These are phyloP conservation scores for Carex kokanica DNA, from an alignment of 176 grass and related monocot genomes.

Conservation along the genomic window DNA sequence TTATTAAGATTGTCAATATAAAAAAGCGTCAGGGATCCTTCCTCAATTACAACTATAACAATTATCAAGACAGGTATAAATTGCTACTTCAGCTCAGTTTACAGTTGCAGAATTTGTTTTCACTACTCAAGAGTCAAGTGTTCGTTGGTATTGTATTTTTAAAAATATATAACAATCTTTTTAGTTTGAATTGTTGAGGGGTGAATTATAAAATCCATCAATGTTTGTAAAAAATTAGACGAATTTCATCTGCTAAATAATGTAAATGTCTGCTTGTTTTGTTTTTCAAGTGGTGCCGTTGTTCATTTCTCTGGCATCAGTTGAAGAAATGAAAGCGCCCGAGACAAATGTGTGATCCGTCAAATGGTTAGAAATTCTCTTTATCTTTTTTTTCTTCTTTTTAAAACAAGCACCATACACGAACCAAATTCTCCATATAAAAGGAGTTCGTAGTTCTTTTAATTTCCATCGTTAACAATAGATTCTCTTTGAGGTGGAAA, in stretches of 20 bases:
- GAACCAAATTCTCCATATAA: slow-evolving; percentile 7
- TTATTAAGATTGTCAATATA: no score
- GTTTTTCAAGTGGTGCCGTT: background rate
- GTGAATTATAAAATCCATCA: background rate
- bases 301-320: background rate
- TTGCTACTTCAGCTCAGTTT: background rate
- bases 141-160: background rate
- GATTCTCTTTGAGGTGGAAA: slow-evolving; percentile 6
- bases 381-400: background rate
- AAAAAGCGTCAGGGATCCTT: no score
- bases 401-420: background rate
- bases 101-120: background rate
- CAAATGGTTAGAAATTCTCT: background rate
- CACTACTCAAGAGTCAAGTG: background rate
- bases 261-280: background rate
- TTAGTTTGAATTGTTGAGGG: background rate
- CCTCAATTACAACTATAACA: background rate
- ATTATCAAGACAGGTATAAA: background rate
- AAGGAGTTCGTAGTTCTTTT: slow-evolving; percentile 18
- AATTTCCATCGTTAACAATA: slow-evolving; percentile 33
- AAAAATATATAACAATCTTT: background rate
- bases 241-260: background rate
- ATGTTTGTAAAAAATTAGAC: background rate
- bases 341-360: background rate
- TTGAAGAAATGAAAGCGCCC: no score